Base-by-base conservation (phyloP, 2,329 filamentous ascomycete species). In the Trichoderma cornu-damae region DNA sequence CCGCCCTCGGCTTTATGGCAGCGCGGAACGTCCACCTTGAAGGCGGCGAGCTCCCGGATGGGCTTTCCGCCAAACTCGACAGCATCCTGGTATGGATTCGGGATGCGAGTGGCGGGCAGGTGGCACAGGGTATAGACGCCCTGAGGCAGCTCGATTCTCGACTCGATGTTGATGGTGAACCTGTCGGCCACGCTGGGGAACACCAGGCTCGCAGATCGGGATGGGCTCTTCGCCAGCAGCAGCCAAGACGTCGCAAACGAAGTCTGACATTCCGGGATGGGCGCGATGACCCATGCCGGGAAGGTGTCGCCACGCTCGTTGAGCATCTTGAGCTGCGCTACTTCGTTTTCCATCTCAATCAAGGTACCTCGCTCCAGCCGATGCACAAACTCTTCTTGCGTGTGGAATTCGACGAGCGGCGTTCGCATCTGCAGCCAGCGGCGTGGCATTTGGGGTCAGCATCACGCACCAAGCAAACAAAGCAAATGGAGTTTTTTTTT, bases 271-370 rank as follows among this genome's bases (percentile, higher is more conserved):
- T 64, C 67, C 0, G 66, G 66, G 1, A 72, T 66, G 0, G 69
- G 68, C 0, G 68, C 66, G n/a, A 72, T 50, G 0, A 66, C 63
- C 70, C 70, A 72, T 1, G 66, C 58, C 6, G 62, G 56, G 35
- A 69, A 68, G 0, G 22, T 28, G 0, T 44, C 56, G 2, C 59
- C 51, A 6, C 57, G 60, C 1, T 69, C 59, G 24, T 72, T 72
- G 37, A 67, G 66, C 0, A 57, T 49, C 14, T 64, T 63, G 1
- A 71, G 34, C 0, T 62, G 12, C 1, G 62, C 51, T 6, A 63
- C 58, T 30, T 72, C 70, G n/a, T 72, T 72, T 0, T 63, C 55
- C 63, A 70, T 67, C 37, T 72, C 70, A 14, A 72, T 72, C 0
- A 68, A 16, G 0, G 70, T 72, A 0, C 69, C 70, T 32, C 67